phyloP scores from a whole-genome alignment of 306 rosid genomes.

The Medicago arabica region DNA sequence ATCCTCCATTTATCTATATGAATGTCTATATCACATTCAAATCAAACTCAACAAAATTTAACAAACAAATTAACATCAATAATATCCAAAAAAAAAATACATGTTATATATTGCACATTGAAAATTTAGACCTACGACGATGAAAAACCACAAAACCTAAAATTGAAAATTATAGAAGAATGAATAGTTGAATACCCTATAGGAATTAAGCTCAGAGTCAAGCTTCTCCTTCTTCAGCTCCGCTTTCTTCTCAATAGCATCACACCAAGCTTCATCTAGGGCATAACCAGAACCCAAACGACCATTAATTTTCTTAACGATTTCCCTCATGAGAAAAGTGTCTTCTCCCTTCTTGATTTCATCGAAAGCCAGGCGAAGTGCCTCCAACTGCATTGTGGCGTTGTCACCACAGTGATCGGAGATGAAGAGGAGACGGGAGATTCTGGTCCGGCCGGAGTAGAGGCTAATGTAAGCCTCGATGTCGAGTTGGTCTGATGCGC shows the following conservation, averaged over 20 bases:
- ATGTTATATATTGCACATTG: not conserved
- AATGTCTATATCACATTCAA: conserved; percentile 16
- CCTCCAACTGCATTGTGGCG: conserved; percentile 74
- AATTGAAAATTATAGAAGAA: not conserved
- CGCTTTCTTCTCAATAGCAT: conserved; percentile 69
- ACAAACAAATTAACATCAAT: not conserved
- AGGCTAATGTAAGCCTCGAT: conserved; percentile 81
- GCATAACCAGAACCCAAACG: conserved; percentile 64
- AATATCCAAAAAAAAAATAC: not conserved
- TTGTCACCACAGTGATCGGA: conserved; percentile 60
- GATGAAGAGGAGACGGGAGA: conserved; percentile 70
- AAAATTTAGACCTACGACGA: not conserved
- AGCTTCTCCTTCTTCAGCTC: conserved; percentile 96
- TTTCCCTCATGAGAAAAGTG: conserved; percentile 76
- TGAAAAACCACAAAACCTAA: conserved; percentile 1
- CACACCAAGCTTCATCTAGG: conserved; percentile 75
- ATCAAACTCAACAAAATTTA: not conserved
- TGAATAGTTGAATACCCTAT: conserved; percentile 61
- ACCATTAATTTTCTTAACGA: conserved; percentile 72
- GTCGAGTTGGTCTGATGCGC: conserved; percentile 88
- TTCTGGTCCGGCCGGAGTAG: conserved; percentile 81
- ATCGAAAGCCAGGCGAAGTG: conserved; percentile 94
- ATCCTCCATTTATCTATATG: not conserved
- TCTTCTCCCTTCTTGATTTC: conserved; percentile 96
- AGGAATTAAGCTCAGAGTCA: conserved; percentile 90